Evolutionary conservation across 1,139 yeast species (phyloP).

Genomic region (Taphrina pruni): DNA sequence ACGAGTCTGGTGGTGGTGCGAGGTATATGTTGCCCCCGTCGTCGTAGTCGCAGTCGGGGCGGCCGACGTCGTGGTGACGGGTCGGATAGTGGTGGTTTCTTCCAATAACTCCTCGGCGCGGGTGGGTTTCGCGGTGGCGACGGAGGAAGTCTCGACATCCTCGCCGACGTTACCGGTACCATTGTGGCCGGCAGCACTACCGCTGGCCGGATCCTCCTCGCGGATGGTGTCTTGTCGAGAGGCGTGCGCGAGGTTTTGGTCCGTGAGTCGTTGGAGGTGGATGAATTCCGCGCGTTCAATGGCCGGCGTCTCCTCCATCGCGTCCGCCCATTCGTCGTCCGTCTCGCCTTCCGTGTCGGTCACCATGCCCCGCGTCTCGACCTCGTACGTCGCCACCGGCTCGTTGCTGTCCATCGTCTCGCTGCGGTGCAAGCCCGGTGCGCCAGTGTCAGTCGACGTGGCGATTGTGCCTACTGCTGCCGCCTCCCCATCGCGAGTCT

Average conservation of each 20-base stretch:
- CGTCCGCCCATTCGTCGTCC: conserved; percentile 40
- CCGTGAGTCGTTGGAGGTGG: conserved; percentile 13
- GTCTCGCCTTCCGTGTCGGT: conserved; percentile 41
- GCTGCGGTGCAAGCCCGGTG: conserved; percentile 20
- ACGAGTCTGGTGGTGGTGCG: not conserved
- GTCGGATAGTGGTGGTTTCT: not conserved
- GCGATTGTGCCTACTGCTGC: not conserved
- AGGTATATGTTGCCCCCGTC: not conserved
- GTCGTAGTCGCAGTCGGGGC: not conserved
- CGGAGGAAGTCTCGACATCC: conserved; percentile 31
- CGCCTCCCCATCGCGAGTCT: not conserved
- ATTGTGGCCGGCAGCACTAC: too few relatives aligned
- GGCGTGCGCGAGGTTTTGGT: conserved; percentile 5
- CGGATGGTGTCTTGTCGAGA: not conserved
- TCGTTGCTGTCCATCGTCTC: conserved; percentile 22
- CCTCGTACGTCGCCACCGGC: conserved; percentile 33
- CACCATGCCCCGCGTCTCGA: conserved; percentile 35
- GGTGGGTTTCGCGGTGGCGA: conserved; percentile 30
- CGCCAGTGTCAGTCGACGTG: not conserved
- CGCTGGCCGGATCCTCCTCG: not conserved
- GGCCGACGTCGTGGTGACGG: not conserved
- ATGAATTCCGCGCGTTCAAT: conserved; percentile 27
- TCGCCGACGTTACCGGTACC: not conserved
- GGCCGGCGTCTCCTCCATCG: conserved; percentile 38
- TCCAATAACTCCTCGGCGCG: conserved; percentile 12